phyloP scores from a whole-genome alignment of 1,284 basidiomycete genomes.

The Cryptococcus hybrid region DNA sequence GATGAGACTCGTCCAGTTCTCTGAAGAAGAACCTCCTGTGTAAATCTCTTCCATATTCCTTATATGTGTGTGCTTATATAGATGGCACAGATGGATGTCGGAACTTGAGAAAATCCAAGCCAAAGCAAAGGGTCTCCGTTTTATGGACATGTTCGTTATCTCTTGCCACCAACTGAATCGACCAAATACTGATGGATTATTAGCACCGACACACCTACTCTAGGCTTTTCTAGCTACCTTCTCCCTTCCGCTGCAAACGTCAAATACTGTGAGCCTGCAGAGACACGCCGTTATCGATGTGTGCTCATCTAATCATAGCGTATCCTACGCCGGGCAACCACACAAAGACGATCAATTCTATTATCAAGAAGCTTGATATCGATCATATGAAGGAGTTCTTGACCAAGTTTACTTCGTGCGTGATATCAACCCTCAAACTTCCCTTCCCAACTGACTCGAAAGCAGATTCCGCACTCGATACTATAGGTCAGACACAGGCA shows the following conservation, averaged over 20 bases:
- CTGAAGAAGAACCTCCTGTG: conserved; percentile 59
- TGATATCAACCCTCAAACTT: conserved; percentile 49
- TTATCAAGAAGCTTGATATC: conserved; percentile 36
- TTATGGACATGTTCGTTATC: conserved; percentile 76
- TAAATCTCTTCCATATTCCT: conserved; percentile 12
- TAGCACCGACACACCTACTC: conserved; percentile 72
- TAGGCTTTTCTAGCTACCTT: conserved; percentile 46
- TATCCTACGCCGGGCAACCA: conserved; percentile 45
- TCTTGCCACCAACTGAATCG: not conserved
- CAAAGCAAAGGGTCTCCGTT: conserved; percentile 61
- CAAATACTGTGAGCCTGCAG: conserved; percentile 38
- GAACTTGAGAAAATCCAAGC: conserved; percentile 82
- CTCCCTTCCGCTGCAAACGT: conserved; percentile 30
- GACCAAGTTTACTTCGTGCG: conserved; percentile 61
- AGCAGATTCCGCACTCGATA: conserved; percentile 49
- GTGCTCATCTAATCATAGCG: conserved; percentile 11
- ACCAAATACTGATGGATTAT: conserved; percentile 9
- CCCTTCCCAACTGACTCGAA: conserved; percentile 22
- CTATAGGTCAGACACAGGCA: conserved; percentile 65
- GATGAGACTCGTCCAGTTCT: conserved; percentile 70
- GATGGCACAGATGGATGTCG: conserved; percentile 63
- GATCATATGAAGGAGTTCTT: conserved; percentile 60
- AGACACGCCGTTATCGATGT: not conserved
- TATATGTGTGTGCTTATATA: not conserved
- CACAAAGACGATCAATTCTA: conserved; percentile 34